Evolutionary conservation across 352 stramenopile genomes (phyloP).

Genomic region (Pythium angustatum): DNA sequence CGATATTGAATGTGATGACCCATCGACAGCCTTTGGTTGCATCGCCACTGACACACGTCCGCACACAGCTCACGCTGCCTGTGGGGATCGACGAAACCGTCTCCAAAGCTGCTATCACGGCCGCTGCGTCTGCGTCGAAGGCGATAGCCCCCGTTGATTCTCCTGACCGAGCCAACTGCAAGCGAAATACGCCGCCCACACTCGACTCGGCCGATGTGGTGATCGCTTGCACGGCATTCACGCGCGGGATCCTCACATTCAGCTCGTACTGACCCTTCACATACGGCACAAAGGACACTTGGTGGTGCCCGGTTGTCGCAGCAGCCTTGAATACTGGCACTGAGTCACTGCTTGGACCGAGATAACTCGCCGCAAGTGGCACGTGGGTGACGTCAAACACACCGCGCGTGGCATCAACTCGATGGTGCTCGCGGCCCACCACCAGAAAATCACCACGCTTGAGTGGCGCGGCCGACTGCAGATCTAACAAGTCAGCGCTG

Average conservation of each 20-base stretch:
- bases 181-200: slow-evolving; percentile 63
- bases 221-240: slow-evolving; percentile 78
- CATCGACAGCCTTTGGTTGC: slow-evolving; percentile 64
- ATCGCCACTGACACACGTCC: slow-evolving; percentile 42
- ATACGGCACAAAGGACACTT: slow-evolving; percentile 86
- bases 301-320: slow-evolving; percentile 69
- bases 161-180: slow-evolving; percentile 44
- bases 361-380: slow-evolving; percentile 70
- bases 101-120: slow-evolving; percentile 67
- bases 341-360: slow-evolving; percentile 49
- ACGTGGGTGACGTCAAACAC: slow-evolving; percentile 60
- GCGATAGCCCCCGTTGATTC: slow-evolving; percentile 54
- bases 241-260: slow-evolving; percentile 70
- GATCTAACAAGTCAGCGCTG: slow-evolving; percentile 39
- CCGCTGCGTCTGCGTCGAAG: slow-evolving; percentile 40
- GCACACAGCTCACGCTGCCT: slow-evolving; percentile 33
- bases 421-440: slow-evolving; percentile 75
- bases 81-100: slow-evolving; percentile 52
- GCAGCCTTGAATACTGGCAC: slow-evolving; percentile 73
- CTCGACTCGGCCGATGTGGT: slow-evolving; percentile 44
- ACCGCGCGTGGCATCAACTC: slow-evolving; percentile 53
- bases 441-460: slow-evolving; percentile 80
- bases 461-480: slow-evolving; percentile 43
- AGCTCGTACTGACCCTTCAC: slow-evolving; percentile 91
- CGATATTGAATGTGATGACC: slow-evolving; percentile 59